These are phyloP conservation scores for Candida freyschussii DNA, from an alignment of 1,139 yeast species.

Conservation along the genomic window DNA sequence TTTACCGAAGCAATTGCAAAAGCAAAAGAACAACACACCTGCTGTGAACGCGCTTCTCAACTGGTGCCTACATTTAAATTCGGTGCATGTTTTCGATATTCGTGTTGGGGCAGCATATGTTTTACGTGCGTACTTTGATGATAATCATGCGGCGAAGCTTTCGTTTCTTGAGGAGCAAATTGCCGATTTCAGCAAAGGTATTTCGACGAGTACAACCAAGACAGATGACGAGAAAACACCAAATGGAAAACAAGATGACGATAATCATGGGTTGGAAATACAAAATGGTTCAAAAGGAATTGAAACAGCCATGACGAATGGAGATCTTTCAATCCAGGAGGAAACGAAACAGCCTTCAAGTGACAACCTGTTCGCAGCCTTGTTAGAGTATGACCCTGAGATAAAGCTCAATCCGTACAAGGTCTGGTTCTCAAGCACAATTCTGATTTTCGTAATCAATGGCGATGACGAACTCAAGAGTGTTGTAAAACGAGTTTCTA, in stretches of 20 bases:
- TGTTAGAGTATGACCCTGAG: slow-evolving; percentile 78
- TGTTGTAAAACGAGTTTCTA: slow-evolving; percentile 47
- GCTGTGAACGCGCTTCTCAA: slow-evolving; percentile 70
- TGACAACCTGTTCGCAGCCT: slow-evolving; percentile 57
- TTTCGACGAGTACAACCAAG: no score
- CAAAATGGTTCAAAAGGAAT: not conserved
- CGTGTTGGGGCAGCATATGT: slow-evolving; percentile 68
- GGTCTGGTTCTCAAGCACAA: slow-evolving; percentile 76
- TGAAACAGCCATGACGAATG: slow-evolving; percentile 3
- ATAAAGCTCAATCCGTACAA: slow-evolving; percentile 77
- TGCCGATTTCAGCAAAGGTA: slow-evolving; percentile 10
- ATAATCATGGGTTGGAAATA: not conserved
- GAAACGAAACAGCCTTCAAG: slow-evolving; percentile 22
- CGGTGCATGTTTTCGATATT: slow-evolving; percentile 79
- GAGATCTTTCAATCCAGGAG: slow-evolving; percentile 4
- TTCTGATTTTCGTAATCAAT: slow-evolving; percentile 59
- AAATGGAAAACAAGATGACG: not conserved
- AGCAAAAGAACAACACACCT: slow-evolving; percentile 38
- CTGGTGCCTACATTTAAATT: slow-evolving; percentile 76
- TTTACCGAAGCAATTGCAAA: slow-evolving; percentile 38
- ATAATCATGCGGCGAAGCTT: slow-evolving; percentile 56
- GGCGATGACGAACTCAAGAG: slow-evolving; percentile 41
- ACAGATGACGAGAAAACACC: slow-evolving; percentile 1
- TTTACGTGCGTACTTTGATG: slow-evolving; percentile 62
- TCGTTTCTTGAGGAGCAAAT: slow-evolving; percentile 53